Evolutionary conservation across 257 asterid species (phyloP), one percentile per base, ranked within the genome.

Genomic region (Solanum chiquidenum): DNA sequence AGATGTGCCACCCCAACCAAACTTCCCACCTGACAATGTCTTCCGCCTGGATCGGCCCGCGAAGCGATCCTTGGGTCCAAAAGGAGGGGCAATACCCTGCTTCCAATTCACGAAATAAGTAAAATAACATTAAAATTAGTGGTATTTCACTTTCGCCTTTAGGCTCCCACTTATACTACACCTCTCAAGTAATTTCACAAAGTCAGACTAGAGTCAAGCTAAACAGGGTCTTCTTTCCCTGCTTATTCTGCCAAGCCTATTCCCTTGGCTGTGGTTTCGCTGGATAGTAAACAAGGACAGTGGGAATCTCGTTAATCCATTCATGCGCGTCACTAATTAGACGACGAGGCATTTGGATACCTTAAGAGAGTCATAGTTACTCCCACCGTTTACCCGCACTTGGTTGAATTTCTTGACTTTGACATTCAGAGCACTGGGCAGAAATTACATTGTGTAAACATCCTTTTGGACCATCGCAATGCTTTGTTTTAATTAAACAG

Each of bases 111-210:
- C 95, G 91, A 91, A 95, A 94, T 95, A 93, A 92, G 96, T 93
- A 95, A 95, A 94, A 93, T 95, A 94, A 93, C 92, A 93, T 93
- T 94, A 92, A 94, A 95, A 94, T 95, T 93, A 93, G 96, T 95
- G 95, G 95, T 93, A 94, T 94, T 93, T 94, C 95, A 95, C 96
- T 94, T 95, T 92, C 91, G 92, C 91, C 95, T 92, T 91, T 89
- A 84, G 91, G 90, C 94, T 92, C 95, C 93, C 92, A 92, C 93
- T 90, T 91, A 91, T 92, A 68, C 79, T 66, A 85, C 64, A 66
- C 80, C 64, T 85, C 87, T 85, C 87, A 91, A 91, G 90, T 87
- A 88, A 89, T 87, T 9, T 52, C 62, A 52, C 3, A 2, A 91
- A 90, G 93, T 92, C 90, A 86, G 90, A 91, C 93, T 92, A 92